These are phyloP conservation scores for Rhodotorula sp. DNA, from an alignment of 1,284 basidiomycete species.

Conservation along the genomic window DNA sequence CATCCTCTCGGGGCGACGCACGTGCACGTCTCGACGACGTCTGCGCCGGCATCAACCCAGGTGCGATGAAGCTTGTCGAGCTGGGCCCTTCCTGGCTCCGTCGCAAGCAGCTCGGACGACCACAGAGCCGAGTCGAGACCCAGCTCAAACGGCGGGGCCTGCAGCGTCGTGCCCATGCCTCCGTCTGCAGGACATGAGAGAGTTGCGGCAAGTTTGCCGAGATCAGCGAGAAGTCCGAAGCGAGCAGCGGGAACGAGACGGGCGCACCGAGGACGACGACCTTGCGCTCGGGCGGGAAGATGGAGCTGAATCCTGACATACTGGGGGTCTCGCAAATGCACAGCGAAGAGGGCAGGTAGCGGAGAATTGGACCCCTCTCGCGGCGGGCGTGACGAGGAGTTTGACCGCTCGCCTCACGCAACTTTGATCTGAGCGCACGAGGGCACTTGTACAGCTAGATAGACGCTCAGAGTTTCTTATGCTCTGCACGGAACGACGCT, in stretches of 20 bases:
- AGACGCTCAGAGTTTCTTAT: too few species aligned
- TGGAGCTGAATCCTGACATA: neutral
- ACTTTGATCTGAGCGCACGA: too few species aligned
- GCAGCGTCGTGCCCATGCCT: constrained; percentile 37
- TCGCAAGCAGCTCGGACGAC: constrained; percentile 46
- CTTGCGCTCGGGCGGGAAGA: neutral
- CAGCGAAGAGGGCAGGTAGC: too few species aligned
- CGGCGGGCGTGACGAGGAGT: too few species aligned
- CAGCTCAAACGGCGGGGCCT: constrained; percentile 30
- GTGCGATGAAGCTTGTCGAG: constrained; percentile 66
- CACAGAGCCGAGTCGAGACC: constrained; percentile 32
- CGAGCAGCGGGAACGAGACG: neutral
- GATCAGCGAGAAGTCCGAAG: neutral
- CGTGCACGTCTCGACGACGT: constrained; percentile 55
- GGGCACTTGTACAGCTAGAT: too few species aligned
- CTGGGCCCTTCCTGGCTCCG: constrained; percentile 57
- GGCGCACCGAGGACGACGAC: constrained; percentile 20
- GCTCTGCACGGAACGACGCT: too few species aligned
- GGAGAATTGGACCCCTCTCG: too few species aligned
- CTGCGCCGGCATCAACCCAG: constrained; percentile 72
- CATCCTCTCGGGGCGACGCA: constrained; percentile 7
- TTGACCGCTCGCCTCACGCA: too few species aligned
- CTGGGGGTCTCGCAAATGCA: neutral
- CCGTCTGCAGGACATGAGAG: constrained; percentile 14
- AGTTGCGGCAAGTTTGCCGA: too few species aligned